Percentiles rank a stretch among this genome's conserved stretches.
phyloP scores from a whole-genome alignment of 768 basidiomycete genomes.

The Mycena capillaripes region DNA sequence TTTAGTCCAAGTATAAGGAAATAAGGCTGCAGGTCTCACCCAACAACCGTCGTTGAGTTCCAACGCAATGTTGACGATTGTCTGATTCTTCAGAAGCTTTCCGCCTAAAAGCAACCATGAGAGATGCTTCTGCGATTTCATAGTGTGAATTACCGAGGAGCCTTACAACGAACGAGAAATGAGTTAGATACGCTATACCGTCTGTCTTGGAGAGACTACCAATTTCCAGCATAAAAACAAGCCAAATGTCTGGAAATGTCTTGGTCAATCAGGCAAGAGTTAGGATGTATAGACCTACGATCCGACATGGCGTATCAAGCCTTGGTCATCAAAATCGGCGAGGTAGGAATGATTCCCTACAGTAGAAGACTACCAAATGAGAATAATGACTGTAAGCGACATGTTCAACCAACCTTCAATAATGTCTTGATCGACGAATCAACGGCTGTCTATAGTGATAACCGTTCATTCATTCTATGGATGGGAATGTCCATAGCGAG shows the following conservation, averaged over 20 bases:
- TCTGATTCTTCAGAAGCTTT: slow-evolving; percentile 75
- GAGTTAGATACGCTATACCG: too few relatives aligned
- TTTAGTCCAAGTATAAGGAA: neutral
- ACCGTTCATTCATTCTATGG: too few relatives aligned
- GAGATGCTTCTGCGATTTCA: neutral
- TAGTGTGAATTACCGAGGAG: slow-evolving; percentile 63
- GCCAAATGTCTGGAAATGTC: slow-evolving; percentile 63
- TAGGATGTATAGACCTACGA: slow-evolving; percentile 48
- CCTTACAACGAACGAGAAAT: too few relatives aligned
- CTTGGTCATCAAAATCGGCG: slow-evolving; percentile 69
- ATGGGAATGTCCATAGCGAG: neutral
- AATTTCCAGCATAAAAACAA: slow-evolving; percentile 81
- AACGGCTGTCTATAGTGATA: slow-evolving; percentile 61
- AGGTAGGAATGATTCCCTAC: slow-evolving; percentile 74
- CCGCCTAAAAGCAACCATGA: slow-evolving; percentile 60
- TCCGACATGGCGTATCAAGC: slow-evolving; percentile 68
- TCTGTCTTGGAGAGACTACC: too few relatives aligned
- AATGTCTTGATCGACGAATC: slow-evolving; percentile 77
- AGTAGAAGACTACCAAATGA: slow-evolving; percentile 59
- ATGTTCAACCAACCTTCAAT: slow-evolving; percentile 58
- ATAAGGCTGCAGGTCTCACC: slow-evolving; percentile 36
- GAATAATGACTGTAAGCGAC: neutral
- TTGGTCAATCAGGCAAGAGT: neutral
- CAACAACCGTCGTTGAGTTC: slow-evolving; percentile 61
- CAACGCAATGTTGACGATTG: slow-evolving; percentile 71